Evolutionary conservation across 129 eudicot genomes (phyloP).

Genomic region (Artemisia argyi): DNA sequence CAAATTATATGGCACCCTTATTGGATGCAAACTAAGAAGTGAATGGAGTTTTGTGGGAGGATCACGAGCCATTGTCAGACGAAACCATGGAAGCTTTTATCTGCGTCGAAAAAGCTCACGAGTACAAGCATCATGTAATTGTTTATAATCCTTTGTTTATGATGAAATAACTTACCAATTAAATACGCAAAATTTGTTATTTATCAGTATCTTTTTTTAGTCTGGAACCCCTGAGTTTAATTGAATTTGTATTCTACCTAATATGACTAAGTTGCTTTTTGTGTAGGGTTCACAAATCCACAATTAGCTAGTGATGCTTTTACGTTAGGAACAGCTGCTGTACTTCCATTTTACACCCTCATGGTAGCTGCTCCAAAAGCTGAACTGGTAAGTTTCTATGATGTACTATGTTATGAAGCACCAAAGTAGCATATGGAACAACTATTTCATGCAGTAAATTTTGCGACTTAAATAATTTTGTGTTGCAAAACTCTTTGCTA

Average conservation of each 20-base stretch:
- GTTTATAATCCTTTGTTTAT: slow-evolving; percentile 9
- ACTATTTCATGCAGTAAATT: not conserved
- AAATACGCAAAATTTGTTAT: slow-evolving; percentile 4
- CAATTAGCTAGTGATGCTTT: slow-evolving; percentile 73
- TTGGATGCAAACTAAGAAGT: slow-evolving; percentile 24
- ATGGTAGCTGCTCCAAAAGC: slow-evolving; percentile 95
- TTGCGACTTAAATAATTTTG: not conserved
- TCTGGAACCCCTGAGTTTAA: not conserved
- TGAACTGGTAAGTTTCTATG: slow-evolving; percentile 30
- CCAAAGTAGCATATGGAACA: not conserved
- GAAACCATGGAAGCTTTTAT: slow-evolving; percentile 31
- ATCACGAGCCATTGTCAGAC: slow-evolving; percentile 38
- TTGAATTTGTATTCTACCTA: not conserved
- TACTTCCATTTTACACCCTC: slow-evolving; percentile 91
- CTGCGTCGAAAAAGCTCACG: slow-evolving; percentile 30
- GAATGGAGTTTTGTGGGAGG: slow-evolving; percentile 58
- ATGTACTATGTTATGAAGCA: not conserved
- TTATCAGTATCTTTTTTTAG: not conserved
- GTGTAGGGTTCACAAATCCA: slow-evolving; percentile 54
- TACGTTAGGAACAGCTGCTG: slow-evolving; percentile 87
- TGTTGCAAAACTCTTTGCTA: not conserved
- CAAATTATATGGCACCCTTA: slow-evolving; percentile 27
- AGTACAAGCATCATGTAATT: slow-evolving; percentile 68
- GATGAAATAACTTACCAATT: not conserved
- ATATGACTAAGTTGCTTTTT: not conserved